A percentile compares a stretch with the other conserved stretches of the same genome.
Evolutionary conservation across 2,329 filamentous ascomycete species (phyloP).

Genomic region (Apiospora aurea): DNA sequence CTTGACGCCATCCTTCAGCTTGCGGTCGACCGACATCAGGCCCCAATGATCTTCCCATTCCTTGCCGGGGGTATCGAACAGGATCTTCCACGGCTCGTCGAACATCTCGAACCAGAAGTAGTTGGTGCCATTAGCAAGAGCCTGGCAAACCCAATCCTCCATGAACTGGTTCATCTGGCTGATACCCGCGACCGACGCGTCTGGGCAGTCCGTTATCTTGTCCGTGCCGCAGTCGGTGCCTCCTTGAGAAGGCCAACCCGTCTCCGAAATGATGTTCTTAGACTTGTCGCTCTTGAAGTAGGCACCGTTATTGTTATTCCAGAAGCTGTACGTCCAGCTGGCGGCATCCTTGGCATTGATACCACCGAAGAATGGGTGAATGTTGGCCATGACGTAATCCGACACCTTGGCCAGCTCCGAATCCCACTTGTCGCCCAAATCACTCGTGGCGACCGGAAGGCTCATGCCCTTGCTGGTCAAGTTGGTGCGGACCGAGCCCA

Average conservation of each 20-base stretch:
- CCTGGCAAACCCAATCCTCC: slow-evolving; percentile 82
- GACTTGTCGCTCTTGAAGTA: slow-evolving; percentile 68
- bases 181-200: slow-evolving; percentile 79
- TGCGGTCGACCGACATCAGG: slow-evolving; percentile 83
- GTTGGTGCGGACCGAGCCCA: slow-evolving; percentile 75
- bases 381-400: slow-evolving; percentile 94
- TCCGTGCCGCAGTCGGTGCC: slow-evolving; percentile 77
- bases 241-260: slow-evolving; percentile 87
- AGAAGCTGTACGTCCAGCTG: slow-evolving; percentile 84
- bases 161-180: slow-evolving; percentile 86
- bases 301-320: slow-evolving; percentile 70
- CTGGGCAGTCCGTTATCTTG: slow-evolving; percentile 59
- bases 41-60: slow-evolving; percentile 98
- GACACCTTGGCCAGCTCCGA: slow-evolving; percentile 70
- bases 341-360: slow-evolving; percentile 72
- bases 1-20: slow-evolving; percentile 81
- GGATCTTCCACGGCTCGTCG: slow-evolving; percentile 93
- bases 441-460: slow-evolving; percentile 84
- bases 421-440: slow-evolving; percentile 90
- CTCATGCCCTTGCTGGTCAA: slow-evolving; percentile 70
- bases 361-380: slow-evolving; percentile 95
- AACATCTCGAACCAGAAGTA: slow-evolving; percentile 99
- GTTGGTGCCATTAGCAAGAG: slow-evolving; percentile 81
- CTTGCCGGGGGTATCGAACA: slow-evolving; percentile 71
- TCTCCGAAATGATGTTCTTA: slow-evolving; percentile 86